These are phyloP conservation scores for Fusarium sp. DNA, from an alignment of 2,329 filamentous ascomycete genomes.

Conservation along the genomic window DNA sequence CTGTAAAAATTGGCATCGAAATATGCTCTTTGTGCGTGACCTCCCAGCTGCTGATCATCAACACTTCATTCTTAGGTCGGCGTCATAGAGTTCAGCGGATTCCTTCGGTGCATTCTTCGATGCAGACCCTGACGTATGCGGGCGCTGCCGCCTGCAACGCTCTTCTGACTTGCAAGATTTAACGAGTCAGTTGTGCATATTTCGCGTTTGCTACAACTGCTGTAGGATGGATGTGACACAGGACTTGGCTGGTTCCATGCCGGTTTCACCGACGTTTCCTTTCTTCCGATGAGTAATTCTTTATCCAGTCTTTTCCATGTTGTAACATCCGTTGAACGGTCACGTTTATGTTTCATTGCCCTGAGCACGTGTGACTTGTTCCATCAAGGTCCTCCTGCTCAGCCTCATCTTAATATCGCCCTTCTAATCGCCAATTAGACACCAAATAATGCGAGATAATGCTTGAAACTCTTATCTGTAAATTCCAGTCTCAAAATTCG, in stretches of 20 bases:
- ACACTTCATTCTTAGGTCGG: neutral
- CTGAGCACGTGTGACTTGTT: neutral
- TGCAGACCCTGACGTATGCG: neutral
- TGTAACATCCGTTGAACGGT: neutral
- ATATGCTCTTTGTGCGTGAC: neutral
- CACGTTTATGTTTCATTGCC: neutral
- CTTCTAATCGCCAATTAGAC: neutral
- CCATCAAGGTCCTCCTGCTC: too few relatives aligned
- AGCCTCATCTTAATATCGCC: neutral
- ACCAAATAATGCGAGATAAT: neutral
- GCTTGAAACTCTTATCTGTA: neutral
- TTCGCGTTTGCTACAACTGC: neutral
- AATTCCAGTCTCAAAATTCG: neutral
- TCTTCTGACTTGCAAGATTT: neutral
- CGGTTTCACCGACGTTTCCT: neutral
- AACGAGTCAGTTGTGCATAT: neutral
- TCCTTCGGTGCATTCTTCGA: constrained; percentile 19
- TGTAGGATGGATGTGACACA: neutral
- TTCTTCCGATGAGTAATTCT: neutral
- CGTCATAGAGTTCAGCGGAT: constrained; percentile 12
- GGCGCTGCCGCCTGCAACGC: neutral
- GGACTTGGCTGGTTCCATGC: neutral
- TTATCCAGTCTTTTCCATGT: neutral
- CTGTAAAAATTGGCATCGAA: neutral
- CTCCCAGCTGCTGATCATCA: neutral